Base-by-base conservation (phyloP, 2,329 filamentous ascomycete species). In the Calonectria multiphialidica region DNA sequence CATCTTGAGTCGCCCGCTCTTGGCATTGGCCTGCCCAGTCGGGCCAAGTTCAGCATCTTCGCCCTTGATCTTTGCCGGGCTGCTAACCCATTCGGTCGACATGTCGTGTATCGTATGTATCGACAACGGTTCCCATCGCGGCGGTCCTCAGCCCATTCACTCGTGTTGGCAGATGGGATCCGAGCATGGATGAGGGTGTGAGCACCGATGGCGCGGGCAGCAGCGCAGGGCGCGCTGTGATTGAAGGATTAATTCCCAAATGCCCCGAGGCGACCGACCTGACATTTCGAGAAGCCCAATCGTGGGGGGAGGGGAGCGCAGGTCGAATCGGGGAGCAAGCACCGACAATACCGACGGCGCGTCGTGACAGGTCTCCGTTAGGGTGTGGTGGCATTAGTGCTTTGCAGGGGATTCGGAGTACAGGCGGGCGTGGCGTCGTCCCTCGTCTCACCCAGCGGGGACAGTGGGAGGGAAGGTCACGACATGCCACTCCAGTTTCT, bases 231-330 rank as follows among this genome's bases (percentile, higher is more conserved):
- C 55, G 69, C 42, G 50, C 47, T 49, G 67, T 77, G 76, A 79
- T 79, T 79, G 77, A 77, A 79, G 77, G 77, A 66, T 74, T 75
- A 79, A 79, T 57, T 72, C 18, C 61, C 49, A 23, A 45, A 42
- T 49, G 40, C 28, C 65, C 65, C 64, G 53, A 50, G 25, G 71
- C 66, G 66, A 63, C 75, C 66, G 66, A 63, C 75, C 67, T 72
- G 66, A 65, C 68, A 65, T 69, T 63, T 70, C 67, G 72, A 74
- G 68, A 59, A 61, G 61, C 42, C 66, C 65, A 74, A 72, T 70
- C 70, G 64, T 72, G 72, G 67, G 65, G 70, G 35, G 35, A 15
- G 35, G 35, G 35, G 71, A 57, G 66, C 59, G 62, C 66, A 55
- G 61, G 66, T 69, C 50, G 33, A 59, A 66, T 63, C 67, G 62